Conservation (phyloP, 73 alveolate genomes). For the Diophrys appendiculata region DNA sequence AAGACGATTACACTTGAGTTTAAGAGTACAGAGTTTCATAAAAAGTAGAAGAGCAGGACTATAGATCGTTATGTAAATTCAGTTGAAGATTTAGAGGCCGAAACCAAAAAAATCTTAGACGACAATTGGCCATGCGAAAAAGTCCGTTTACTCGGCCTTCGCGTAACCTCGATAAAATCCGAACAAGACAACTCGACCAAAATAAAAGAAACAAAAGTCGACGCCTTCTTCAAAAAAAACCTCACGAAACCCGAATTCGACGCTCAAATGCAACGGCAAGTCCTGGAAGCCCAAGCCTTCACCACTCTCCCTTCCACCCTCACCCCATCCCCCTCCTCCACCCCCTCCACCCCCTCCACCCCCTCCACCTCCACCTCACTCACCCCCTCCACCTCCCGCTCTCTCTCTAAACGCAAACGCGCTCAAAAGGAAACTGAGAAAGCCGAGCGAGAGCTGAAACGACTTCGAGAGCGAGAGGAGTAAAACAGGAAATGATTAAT, state of each 20-base stretch:
- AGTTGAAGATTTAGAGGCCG: constrained; percentile 14
- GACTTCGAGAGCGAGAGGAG: too few relatives aligned
- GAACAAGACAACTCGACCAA: not conserved
- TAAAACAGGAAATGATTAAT: too few relatives aligned
- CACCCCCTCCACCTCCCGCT: too few relatives aligned
- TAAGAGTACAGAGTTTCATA: constrained; percentile 20
- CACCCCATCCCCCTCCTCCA: too few relatives aligned
- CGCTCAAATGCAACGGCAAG: not conserved
- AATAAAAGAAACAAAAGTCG: not conserved
- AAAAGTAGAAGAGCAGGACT: constrained; percentile 1
- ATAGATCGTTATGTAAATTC: not conserved
- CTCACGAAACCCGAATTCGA: not conserved
- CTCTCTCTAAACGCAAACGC: too few relatives aligned
- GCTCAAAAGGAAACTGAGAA: too few relatives aligned
- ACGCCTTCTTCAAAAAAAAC: not conserved
- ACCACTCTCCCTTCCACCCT: too few relatives aligned
- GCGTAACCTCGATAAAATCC: not conserved
- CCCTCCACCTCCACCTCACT: too few relatives aligned
- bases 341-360: too few relatives aligned
- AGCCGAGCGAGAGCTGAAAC: too few relatives aligned
- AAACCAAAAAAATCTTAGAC: constrained; percentile 29
- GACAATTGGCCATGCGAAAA: constrained; percentile 50
- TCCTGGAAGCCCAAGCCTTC: too few relatives aligned
- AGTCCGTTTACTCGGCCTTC: constrained; percentile 45
- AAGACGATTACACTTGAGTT: constrained; percentile 21